phyloP scores from a whole-genome alignment of 192 early-diverging fungal genomes.

The Coemansia sp. region DNA sequence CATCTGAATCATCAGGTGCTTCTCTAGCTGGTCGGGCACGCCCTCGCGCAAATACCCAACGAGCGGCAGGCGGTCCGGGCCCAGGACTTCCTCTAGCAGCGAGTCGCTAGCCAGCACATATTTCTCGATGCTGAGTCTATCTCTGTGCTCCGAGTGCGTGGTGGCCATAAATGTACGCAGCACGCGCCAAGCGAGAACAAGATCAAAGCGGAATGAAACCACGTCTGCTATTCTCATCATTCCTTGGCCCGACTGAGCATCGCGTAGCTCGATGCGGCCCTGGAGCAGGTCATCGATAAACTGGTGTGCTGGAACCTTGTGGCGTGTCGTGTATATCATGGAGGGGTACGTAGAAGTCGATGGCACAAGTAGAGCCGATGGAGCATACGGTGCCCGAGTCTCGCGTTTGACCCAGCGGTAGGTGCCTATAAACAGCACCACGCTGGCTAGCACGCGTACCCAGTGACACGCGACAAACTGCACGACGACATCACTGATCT shows the following conservation, averaged over 20 bases:
- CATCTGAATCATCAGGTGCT: slow-evolving; percentile 30
- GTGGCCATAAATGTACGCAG: slow-evolving; percentile 18
- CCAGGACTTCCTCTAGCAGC: slow-evolving; percentile 46
- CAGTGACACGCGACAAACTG: slow-evolving; percentile 23
- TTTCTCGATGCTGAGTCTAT: slow-evolving; percentile 22
- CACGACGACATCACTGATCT: slow-evolving; percentile 1
- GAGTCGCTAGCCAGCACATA: slow-evolving; percentile 42
- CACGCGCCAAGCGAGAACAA: slow-evolving; percentile 29
- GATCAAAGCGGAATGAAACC: slow-evolving; percentile 35
- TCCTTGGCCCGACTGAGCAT: slow-evolving; percentile 48
- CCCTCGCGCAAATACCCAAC: slow-evolving; percentile 49
- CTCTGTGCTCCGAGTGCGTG: slow-evolving; percentile 22
- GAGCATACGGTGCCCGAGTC: slow-evolving; percentile 22
- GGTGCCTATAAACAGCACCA: slow-evolving; percentile 26
- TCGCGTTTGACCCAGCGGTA: slow-evolving; percentile 29
- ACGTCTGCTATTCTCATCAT: slow-evolving; percentile 35
- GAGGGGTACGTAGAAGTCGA: slow-evolving; percentile 54
- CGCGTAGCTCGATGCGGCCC: slow-evolving; percentile 49
- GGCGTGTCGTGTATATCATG: slow-evolving; percentile 31
- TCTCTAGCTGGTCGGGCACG: slow-evolving; percentile 32
- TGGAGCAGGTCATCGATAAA: slow-evolving; percentile 48
- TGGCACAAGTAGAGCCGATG: slow-evolving; percentile 44
- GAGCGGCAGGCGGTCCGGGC: slow-evolving; percentile 46
- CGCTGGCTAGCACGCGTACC: slow-evolving; percentile 12
- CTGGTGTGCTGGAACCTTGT: slow-evolving; percentile 36